Base-by-base conservation (phyloP, 2,329 filamentous ascomycete species). In the Fusarium xyrophilum region DNA sequence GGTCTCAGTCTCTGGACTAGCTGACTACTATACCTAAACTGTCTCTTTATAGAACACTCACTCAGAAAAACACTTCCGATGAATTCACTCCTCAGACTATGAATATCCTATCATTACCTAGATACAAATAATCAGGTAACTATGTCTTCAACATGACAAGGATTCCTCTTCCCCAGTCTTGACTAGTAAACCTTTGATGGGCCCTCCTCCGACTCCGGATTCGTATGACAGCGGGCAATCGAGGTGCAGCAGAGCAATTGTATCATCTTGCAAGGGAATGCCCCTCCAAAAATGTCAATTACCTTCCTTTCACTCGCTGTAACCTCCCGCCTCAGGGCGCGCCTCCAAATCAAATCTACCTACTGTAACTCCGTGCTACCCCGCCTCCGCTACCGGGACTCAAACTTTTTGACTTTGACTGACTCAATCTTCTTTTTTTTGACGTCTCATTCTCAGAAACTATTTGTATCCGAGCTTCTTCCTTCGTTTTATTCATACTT, bases 371-470 rank as follows among this genome's bases (percentile, higher is more conserved):
- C 44, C 28, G 30, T 56, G 33, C 40, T 64, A 64, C 61, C 60
- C 61, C 61, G 61, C 61, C 60, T 59, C 38, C 48, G 25, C 48
- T 58, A 30, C 46, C 60, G 61, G 64, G 61, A 64, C 60, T 64
- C 61, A 64, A 64, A 63, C 27, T 32, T 46, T 63, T 56, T 52
- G 52, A 48, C 40, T 54, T 51, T 63, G 52, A 64, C 60, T 64
- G 61, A 64, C 61, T 64, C 61, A 40, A 64, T 55, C n/a, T 36
- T 55, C n/a, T 36, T 32, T 51, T 64, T 46, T 50, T 58, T 38
- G 12, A 46, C 28, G 44, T 58, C 33, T 59, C 32, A 36, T 58
- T 63, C 28, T 63, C n/a, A 14, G 39, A 13, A 52, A 52, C 33
- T 64, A 64, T 64, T 64, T 64, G 28, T 64, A 64, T 64, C 40